Evolutionary conservation across 495 filamentous ascomycete genomes (phyloP).

Genomic region (Hypoxylon fuscum): DNA sequence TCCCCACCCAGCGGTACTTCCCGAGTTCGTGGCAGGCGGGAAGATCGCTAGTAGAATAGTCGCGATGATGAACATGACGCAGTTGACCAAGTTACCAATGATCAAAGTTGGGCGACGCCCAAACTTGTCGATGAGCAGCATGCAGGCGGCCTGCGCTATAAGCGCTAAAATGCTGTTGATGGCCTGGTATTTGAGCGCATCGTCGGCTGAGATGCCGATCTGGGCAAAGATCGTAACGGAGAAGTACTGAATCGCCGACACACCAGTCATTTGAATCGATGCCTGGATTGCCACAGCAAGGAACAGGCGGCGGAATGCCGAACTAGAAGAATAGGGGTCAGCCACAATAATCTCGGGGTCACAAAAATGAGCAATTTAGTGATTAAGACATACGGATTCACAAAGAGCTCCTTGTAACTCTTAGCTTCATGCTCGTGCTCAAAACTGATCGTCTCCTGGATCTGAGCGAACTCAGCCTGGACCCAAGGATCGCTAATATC

Average conservation of each 20-base stretch:
- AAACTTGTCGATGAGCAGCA: slow-evolving; percentile 71
- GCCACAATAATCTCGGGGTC: neutral
- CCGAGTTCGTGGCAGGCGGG: slow-evolving; percentile 61
- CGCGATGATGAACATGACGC: slow-evolving; percentile 60
- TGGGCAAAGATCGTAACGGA: slow-evolving; percentile 71
- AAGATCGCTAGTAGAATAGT: slow-evolving; percentile 56
- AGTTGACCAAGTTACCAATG: slow-evolving; percentile 70
- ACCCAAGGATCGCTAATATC: slow-evolving; percentile 68
- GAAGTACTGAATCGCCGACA: slow-evolving; percentile 79
- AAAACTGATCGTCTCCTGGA: slow-evolving; percentile 67
- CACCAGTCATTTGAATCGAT: slow-evolving; percentile 77
- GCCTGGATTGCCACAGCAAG: slow-evolving; percentile 73
- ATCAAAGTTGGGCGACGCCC: slow-evolving; percentile 74
- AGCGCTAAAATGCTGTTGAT: slow-evolving; percentile 75
- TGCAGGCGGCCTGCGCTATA: slow-evolving; percentile 70
- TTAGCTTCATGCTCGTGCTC: slow-evolving; percentile 72
- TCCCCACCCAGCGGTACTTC: slow-evolving; percentile 70
- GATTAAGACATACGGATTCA: slow-evolving; percentile 46
- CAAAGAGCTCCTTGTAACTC: slow-evolving; percentile 73
- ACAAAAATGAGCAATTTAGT: too few relatives aligned
- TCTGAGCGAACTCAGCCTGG: slow-evolving; percentile 71
- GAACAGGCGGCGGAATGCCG: slow-evolving; percentile 74
- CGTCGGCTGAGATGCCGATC: slow-evolving; percentile 70
- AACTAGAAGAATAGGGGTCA: slow-evolving; percentile 40
- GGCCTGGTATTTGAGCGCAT: slow-evolving; percentile 76